Conservation (phyloP, 768 basidiomycete species). For the Boletus sp. region DNA sequence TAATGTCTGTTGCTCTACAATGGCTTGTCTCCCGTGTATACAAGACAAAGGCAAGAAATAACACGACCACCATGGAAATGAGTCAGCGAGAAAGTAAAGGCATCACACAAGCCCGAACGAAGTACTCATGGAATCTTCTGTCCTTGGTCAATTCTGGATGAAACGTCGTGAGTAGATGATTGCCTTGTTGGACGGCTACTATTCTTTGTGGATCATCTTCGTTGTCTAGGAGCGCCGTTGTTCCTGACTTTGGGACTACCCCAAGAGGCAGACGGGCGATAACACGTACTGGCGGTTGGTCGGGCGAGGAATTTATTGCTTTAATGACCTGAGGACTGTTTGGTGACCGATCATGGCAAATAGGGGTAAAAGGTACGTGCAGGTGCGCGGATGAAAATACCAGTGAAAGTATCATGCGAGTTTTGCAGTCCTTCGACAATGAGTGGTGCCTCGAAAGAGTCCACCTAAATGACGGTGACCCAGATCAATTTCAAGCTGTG, state of each 20-base stretch:
- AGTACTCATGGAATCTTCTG: conserved; percentile 88
- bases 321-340: conserved; percentile 55
- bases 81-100: conserved; percentile 17
- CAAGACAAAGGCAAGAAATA: neutral
- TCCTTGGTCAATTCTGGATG: conserved; percentile 93
- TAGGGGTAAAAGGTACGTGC: conserved; percentile 37
- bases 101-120: conserved; percentile 71
- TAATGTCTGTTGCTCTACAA: neutral
- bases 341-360: neutral
- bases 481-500: neutral
- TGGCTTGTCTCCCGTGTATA: neutral
- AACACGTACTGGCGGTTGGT: conserved; percentile 60
- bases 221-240: conserved; percentile 35
- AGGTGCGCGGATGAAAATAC: conserved; percentile 93
- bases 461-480: conserved; percentile 47
- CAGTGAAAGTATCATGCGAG: conserved; percentile 61
- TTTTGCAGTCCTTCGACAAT: conserved; percentile 59
- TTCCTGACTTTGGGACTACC: conserved; percentile 41
- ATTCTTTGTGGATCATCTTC: conserved; percentile 59
- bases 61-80: neutral
- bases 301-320: conserved; percentile 41
- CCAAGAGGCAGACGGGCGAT: conserved; percentile 65
- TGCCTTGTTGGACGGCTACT: conserved; percentile 84
- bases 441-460: conserved; percentile 85
- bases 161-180: conserved; percentile 83